Percentiles rank a stretch among this genome's conserved stretches.
Conservation (phyloP, 176 grass and related monocot species). For the Rhipidocladum racemiflorum region DNA sequence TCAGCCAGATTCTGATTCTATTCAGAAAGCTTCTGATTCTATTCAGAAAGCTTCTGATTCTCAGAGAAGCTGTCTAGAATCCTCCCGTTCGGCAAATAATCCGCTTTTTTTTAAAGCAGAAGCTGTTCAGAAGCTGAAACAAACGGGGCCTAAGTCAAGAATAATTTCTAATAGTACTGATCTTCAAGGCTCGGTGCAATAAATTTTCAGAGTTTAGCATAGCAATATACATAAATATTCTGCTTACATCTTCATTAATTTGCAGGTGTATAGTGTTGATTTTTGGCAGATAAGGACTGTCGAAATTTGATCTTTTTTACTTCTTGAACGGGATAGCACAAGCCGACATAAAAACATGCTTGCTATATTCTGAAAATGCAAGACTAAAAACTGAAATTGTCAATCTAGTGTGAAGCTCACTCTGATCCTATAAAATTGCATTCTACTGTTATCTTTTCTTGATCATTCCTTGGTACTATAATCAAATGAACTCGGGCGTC, state of each 20-base stretch:
- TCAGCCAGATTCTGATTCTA: too few species aligned
- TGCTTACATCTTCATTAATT: background rate
- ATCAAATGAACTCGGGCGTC: slow-evolving; percentile 48
- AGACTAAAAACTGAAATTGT: slow-evolving; percentile 25
- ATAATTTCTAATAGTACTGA: background rate
- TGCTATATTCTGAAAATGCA: slow-evolving; percentile 22
- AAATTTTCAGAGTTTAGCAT: background rate
- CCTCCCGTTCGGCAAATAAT: too few species aligned
- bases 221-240: background rate
- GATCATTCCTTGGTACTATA: slow-evolving; percentile 66
- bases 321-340: background rate
- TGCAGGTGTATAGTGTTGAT: background rate
- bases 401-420: slow-evolving; percentile 39
- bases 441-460: slow-evolving; percentile 14
- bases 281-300: background rate
- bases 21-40: too few species aligned
- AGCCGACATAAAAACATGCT: background rate
- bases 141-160: too few species aligned
- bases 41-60: too few species aligned
- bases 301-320: background rate
- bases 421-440: slow-evolving; percentile 24
- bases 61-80: too few species aligned
- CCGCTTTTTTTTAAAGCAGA: too few species aligned
- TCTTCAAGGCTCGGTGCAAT: background rate
- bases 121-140: too few species aligned